These are phyloP conservation scores for Hippophae rhamnoides DNA, from an alignment of 306 rosid species.

Conservation along the genomic window DNA sequence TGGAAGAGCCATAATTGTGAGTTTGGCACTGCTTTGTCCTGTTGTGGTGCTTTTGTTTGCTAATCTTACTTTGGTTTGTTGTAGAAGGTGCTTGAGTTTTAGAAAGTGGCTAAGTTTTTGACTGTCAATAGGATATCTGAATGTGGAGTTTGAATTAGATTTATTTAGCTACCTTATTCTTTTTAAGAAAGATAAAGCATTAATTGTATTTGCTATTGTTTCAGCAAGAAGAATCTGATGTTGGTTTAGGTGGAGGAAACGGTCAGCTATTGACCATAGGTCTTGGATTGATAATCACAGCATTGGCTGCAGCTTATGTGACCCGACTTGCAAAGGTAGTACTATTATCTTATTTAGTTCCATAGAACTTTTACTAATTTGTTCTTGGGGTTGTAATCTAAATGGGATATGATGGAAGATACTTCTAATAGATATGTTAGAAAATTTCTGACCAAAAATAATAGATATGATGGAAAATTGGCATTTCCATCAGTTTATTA, in stretches of 20 bases:
- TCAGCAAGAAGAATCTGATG: conserved; percentile 89
- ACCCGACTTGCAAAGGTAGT: conserved; percentile 84
- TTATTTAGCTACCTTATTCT: not conserved
- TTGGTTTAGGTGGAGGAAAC: conserved; percentile 58
- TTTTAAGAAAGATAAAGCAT: not conserved
- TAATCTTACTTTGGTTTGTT: too few relatives aligned
- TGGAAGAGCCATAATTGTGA: conserved; percentile 92
- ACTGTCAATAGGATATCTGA: not conserved
- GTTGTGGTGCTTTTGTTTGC: not conserved
- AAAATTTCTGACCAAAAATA: too few relatives aligned
- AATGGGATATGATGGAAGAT: too few relatives aligned
- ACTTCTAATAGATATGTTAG: too few relatives aligned
- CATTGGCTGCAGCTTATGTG: conserved; percentile 78
- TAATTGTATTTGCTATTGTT: conserved; percentile 18
- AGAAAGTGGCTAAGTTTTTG: not conserved
- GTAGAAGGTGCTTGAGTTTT: not conserved
- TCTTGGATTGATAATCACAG: conserved; percentile 72
- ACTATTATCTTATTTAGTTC: not conserved
- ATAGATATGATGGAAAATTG: too few relatives aligned
- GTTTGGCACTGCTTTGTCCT: conserved; percentile 26
- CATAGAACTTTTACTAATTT: too few relatives aligned
- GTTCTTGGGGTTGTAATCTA: not conserved
- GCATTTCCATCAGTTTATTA: too few relatives aligned
- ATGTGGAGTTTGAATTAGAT: not conserved
- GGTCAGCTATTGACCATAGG: conserved; percentile 73